Base-by-base conservation (phyloP, 2,329 filamentous ascomycete species). In the Macroventuria anomochaeta region DNA sequence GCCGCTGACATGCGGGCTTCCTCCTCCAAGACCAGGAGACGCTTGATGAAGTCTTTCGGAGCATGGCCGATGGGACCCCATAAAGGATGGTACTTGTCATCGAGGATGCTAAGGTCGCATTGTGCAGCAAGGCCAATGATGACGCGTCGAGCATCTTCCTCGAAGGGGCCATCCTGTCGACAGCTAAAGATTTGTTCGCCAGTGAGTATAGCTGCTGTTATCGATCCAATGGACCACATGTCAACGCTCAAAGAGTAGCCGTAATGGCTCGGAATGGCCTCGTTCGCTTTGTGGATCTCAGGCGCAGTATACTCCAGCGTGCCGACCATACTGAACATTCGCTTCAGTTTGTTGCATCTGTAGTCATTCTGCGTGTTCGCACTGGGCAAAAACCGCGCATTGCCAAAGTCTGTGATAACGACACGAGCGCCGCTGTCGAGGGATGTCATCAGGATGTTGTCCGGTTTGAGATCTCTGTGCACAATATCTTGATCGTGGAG, bases 401-500 rank as follows among this genome's bases (percentile, higher is more conserved):
- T 80, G 7, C 85, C 85, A 63, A 88, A 88, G 65, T 87, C 85
- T 0, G 83, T 84, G 34, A 88, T 74, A 1, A 87, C 76, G 7
- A 87, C 75, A 18, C 85, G 78, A 18, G 78, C 77, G 3, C 80
- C 79, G 36, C 75, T 72, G 12, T 76, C 73, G 44, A 81, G 75
- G 1, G 81, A 83, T 0, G 81, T 82, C 77, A 87, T 79, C 25
- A 88, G 75, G 7, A 87, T 80, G 59, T 87, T 87, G 46, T 87
- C 85, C 0, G 84, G 84, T 62, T 87, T 88, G 41, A 87, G 75
- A 62, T 88, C 85, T 26, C 85, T 77, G 65, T 88, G 85, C 4
- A 83, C 83, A 36, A 87, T 81, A 33, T 79, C 73, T 7, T 77
- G 74, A 3, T 74, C 69, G 64, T 87, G 85, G 0, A 87, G 71